Base-by-base conservation (phyloP, 2,329 filamentous ascomycete genomes). In the Sporothrix pallida region DNA sequence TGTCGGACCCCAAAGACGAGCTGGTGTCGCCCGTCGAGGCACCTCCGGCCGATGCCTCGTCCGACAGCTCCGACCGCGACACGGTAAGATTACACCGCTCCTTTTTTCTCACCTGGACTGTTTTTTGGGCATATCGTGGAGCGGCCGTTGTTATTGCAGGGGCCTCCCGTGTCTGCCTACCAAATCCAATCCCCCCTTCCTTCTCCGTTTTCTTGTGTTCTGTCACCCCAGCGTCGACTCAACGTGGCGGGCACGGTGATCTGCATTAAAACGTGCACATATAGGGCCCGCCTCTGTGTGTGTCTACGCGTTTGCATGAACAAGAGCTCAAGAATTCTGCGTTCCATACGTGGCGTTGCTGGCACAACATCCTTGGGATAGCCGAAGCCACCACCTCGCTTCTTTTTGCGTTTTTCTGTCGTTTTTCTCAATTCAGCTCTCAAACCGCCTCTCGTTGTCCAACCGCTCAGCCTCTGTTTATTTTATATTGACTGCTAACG, bases 1-100 rank as follows among this genome's bases (percentile, higher is more conserved):
- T 76, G 75, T 73, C 75, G 48, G 73, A 73, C 52, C 63, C 46
- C 63, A 76, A 71, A 48, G 73, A 75, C 68, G 73, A 74, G 42
- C 62, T 62, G 48, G 46, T n/a, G 15, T 42, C 74, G 71, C 63
- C 73, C 15, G 72, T 67, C 42, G 63, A 72, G 17, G 62, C 31
- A 5, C 54, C 48, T 20, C 44, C 70, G n/a, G 9, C 58, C 20
- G 72, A 74, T 26, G 26, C 31, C 13, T 63, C 69, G 15, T n/a
- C 74, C 4, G 70, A 74, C 65, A 56, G 56, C 60, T 76, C 75
- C 6, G 75, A 75, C 23, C 74, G 26, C 54, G 74, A 76, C 12
- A 76, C 75, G 73, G 75, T 76, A 74, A 70, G 75, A 67, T 44
- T n/a, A 10, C 42, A 63, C 5, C 58, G 50, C 37, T 23, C 12